Percentiles rank a stretch among this genome's conserved stretches.
Evolutionary conservation across 495 filamentous ascomycete genomes (phyloP).

Genomic region (Hyaloscypha hepaticicola): DNA sequence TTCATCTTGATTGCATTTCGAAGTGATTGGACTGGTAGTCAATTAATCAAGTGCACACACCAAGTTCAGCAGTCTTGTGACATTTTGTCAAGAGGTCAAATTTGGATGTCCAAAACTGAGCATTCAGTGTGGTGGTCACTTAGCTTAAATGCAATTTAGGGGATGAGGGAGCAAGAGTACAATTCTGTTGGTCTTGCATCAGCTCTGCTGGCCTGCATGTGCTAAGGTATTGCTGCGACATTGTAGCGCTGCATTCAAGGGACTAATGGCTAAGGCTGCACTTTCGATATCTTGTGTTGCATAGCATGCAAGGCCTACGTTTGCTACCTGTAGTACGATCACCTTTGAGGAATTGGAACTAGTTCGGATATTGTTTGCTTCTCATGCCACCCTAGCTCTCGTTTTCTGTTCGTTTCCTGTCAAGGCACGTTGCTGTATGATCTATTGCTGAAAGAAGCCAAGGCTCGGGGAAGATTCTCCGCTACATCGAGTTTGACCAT

Average conservation of each 20-base stretch:
- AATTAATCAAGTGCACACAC: constrained; percentile 1
- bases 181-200: constrained; percentile 15
- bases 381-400: constrained; percentile 15
- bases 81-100: constrained; percentile 11
- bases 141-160: constrained; percentile 20
- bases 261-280: constrained; percentile 7
- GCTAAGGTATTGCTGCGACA: constrained; percentile 12
- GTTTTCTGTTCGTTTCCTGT: constrained; percentile 29
- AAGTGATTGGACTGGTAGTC: background rate
- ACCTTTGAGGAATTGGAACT: constrained; percentile 10
- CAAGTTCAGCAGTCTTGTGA: constrained; percentile 17
- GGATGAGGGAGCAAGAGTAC: background rate
- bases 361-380: constrained; percentile 26
- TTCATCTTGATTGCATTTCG: constrained; percentile 25
- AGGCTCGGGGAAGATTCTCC: constrained; percentile 15
- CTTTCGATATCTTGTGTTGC: background rate
- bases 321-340: constrained; percentile 24
- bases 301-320: constrained; percentile 20
- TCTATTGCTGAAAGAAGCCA: constrained; percentile 16
- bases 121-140: constrained; percentile 13
- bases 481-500: constrained; percentile 20
- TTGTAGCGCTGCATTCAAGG: background rate
- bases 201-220: constrained; percentile 20
- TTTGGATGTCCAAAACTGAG: background rate
- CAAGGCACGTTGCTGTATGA: constrained; percentile 16